Conservation (phyloP, 768 basidiomycete species). For the Coprinellus micaceus region DNA sequence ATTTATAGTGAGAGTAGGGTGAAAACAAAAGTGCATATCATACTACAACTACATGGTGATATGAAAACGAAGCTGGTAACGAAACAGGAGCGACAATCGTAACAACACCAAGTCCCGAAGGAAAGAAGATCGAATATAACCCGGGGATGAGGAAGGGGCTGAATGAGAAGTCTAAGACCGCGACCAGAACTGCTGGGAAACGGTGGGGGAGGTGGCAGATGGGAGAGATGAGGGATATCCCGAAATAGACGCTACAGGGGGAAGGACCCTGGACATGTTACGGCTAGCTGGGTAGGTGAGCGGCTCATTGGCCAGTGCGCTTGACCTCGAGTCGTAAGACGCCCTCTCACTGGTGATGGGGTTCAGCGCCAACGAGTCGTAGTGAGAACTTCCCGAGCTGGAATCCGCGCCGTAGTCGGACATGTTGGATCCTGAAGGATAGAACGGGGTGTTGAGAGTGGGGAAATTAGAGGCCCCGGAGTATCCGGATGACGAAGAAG, state of each 20-base stretch:
- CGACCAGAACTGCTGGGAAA: conserved; percentile 1
- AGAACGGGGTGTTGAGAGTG: conserved; percentile 12
- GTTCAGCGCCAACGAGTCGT: not conserved
- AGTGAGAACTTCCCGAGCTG: not conserved
- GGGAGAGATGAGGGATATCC: conserved; percentile 24
- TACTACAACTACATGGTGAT: too few species aligned
- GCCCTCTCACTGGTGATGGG: not conserved
- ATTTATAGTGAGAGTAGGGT: not conserved
- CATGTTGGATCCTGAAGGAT: conserved; percentile 7
- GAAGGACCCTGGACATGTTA: conserved; percentile 18
- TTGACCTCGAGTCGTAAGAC: not conserved
- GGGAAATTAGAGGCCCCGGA: conserved; percentile 5
- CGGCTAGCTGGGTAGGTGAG: conserved; percentile 22
- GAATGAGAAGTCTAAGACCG: conserved; percentile 3
- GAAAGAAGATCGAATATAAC: too few species aligned
- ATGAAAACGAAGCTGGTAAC: too few species aligned
- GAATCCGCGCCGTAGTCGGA: conserved; percentile 4
- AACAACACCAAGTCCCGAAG: too few species aligned
- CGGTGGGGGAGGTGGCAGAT: conserved; percentile 15
- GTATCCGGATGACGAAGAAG: conserved; percentile 1
- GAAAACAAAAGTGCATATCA: not conserved
- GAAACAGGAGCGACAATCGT: too few species aligned
- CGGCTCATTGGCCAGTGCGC: conserved; percentile 7
- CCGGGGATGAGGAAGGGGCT: too few species aligned
- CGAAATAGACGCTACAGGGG: conserved; percentile 23